Conservation (phyloP, 345 rosid genomes). For the Salix exigua region DNA sequence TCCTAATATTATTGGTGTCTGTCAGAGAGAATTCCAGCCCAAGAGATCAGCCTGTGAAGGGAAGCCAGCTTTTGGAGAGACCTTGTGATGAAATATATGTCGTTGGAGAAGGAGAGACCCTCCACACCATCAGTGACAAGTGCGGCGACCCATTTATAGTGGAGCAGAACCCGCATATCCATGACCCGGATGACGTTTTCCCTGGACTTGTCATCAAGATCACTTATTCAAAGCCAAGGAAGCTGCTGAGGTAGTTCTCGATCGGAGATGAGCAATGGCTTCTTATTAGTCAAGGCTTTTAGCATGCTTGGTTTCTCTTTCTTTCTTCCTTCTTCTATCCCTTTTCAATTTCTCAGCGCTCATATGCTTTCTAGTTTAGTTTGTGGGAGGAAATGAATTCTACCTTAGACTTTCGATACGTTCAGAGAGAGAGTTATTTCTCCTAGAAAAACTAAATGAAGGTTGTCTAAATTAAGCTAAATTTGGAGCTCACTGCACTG, state of each 20-base stretch:
- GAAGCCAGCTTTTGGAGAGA: slow-evolving; percentile 36
- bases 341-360: background rate
- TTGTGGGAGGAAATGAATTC: background rate
- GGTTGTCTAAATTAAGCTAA: no score
- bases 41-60: slow-evolving; percentile 33
- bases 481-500: no score
- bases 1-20: slow-evolving; percentile 50
- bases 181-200: slow-evolving; percentile 76
- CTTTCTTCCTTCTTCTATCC: background rate
- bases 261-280: background rate
- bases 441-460: no score
- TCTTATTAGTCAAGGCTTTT: background rate
- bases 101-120: slow-evolving; percentile 77
- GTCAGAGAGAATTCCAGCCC: slow-evolving; percentile 35
- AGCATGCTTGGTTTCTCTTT: background rate
- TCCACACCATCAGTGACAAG: slow-evolving; percentile 72
- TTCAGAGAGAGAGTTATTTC: background rate
- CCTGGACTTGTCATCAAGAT: slow-evolving; percentile 82
- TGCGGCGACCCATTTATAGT: slow-evolving; percentile 73
- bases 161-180: slow-evolving; percentile 77
- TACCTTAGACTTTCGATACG: background rate
- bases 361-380: background rate
- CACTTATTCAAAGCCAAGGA: slow-evolving; percentile 34
- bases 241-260: slow-evolving; percentile 21
- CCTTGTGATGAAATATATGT: slow-evolving; percentile 72